phyloP scores from a whole-genome alignment of 148 eudicot species.

The Cornus florida region DNA sequence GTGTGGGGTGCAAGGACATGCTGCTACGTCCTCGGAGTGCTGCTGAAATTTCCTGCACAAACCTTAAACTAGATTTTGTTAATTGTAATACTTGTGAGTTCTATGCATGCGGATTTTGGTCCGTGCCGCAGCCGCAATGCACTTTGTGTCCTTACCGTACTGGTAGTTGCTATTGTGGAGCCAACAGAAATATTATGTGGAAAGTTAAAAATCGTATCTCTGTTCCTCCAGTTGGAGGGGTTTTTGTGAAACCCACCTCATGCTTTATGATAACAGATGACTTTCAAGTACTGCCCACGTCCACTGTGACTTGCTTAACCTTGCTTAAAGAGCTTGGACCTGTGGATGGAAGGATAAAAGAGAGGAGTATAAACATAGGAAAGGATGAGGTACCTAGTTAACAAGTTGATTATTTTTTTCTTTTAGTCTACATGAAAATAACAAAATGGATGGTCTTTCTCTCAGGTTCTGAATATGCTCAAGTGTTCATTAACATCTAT shows the following conservation, averaged over 20 bases:
- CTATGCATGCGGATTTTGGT: background rate
- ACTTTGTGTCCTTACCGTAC: background rate
- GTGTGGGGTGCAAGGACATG: background rate
- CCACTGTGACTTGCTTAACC: background rate
- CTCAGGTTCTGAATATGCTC: background rate
- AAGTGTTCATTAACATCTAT: background rate
- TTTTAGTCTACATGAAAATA: too few relatives aligned
- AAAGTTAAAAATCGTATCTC: too few relatives aligned
- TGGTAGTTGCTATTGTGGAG: background rate
- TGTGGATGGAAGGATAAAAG: background rate
- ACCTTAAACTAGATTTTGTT: background rate
- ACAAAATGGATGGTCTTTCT: too few relatives aligned
- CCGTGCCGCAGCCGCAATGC: too few relatives aligned
- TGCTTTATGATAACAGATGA: conserved; percentile 2
- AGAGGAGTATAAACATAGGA: background rate
- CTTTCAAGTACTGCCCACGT: background rate
- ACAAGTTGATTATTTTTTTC: too few relatives aligned
- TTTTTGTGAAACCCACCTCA: background rate
- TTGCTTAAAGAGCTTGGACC: background rate
- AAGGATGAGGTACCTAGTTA: background rate
- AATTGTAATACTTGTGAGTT: background rate
- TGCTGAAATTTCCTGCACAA: background rate
- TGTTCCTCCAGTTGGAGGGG: background rate
- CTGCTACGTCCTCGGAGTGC: conserved; percentile 13
- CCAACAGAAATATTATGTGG: too few relatives aligned